Base-by-base conservation (phyloP, 331 rosid species). In the Dryas integrifolia region DNA sequence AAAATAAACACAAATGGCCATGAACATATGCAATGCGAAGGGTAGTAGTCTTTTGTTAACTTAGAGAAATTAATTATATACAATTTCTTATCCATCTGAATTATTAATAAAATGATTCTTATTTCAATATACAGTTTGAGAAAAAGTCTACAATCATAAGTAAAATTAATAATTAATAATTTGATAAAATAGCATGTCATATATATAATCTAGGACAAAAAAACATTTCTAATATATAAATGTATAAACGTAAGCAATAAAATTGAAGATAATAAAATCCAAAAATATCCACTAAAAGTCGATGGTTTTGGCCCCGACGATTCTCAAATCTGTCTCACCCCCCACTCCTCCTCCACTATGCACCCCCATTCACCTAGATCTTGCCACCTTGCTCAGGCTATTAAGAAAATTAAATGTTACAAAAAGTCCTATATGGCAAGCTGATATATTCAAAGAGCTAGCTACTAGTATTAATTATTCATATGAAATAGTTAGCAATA, bases 321-420 rank as follows among this genome's bases (percentile, higher is more conserved):
- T 51, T 30, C 26, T 9, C 52, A 52, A 24, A 24, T 64, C 58
- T 38, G 58, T 30, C 76, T 71, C 68, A 57, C 43, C 41, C 30
- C 51, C 60, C 18, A 3, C 57, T 35, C 38, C 1, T 40, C 48
- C 70, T 65, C 63, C 73, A 49, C 50, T 30, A 47, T 60, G 24
- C 24, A 21, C 24, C 24, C 24, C 24, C 24, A 30, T 30, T 30
- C 50, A 16, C 75, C 71, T 66, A 73, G 79, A 35, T 79, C 59
- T 56, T 50, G 76, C 75, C 67, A 38, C 56, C 67, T 53, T 59
- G 16, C 70, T 24, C 18, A 38, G 65, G 53, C 77, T 51, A 52
- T 30, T 30, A 30, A 5, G 24, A 64, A 14, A 9, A 56, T 51
- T 12, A n/a, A 73, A 50, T 72, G 70, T 7, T 50, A 61, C 51